Evolutionary conservation across 129 eudicot species (phyloP).

Genomic region (Saposhnikovia divaricata): DNA sequence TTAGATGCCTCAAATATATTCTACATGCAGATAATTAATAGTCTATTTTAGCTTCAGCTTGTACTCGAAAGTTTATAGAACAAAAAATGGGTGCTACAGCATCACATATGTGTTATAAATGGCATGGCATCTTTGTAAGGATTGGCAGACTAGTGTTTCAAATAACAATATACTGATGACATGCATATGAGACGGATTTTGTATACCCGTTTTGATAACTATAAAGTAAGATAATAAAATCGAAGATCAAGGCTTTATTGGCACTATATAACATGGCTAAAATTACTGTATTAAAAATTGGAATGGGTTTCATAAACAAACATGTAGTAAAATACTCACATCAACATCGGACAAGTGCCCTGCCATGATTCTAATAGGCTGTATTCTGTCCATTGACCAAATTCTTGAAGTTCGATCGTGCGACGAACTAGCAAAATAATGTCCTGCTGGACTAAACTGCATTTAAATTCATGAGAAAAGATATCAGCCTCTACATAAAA

Average conservation of each 20-base stretch:
- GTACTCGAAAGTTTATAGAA: neutral
- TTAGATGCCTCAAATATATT: neutral
- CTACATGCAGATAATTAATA: neutral
- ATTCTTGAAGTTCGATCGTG: slow-evolving; percentile 98
- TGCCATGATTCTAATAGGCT: slow-evolving; percentile 90
- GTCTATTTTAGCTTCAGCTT: neutral
- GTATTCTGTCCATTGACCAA: slow-evolving; percentile 91
- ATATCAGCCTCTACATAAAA: slow-evolving; percentile 1
- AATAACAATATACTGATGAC: too few relatives aligned
- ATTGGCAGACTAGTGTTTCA: neutral
- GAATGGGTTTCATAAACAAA: neutral
- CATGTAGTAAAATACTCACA: slow-evolving; percentile 38
- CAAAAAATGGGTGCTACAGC: neutral
- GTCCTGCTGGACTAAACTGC: slow-evolving; percentile 97
- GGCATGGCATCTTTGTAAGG: neutral
- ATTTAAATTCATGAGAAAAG: slow-evolving; percentile 4
- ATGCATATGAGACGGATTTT: neutral
- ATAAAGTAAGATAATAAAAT: neutral
- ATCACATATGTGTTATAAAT: neutral
- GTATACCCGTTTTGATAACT: neutral
- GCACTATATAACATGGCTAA: neutral
- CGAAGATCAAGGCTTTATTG: neutral
- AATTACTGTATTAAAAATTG: neutral
- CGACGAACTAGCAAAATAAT: slow-evolving; percentile 94
- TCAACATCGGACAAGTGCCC: slow-evolving; percentile 98